Base-by-base conservation (phyloP, 2,329 filamentous ascomycete species). In the Rhexocercosporidium sp. region DNA sequence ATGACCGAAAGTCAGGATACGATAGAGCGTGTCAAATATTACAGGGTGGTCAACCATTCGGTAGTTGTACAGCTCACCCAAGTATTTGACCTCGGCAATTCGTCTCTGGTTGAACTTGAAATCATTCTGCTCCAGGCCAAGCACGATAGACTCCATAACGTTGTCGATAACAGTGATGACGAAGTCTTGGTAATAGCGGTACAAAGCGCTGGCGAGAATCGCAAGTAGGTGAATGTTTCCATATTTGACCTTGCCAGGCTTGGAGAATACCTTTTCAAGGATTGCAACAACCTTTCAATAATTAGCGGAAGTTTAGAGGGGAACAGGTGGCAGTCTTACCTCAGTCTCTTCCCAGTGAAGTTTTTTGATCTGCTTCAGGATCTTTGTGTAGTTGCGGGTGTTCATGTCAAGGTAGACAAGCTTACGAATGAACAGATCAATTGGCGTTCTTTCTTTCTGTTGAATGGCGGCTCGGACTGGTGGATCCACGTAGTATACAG, bases 331-430 rank as follows among this genome's bases (percentile, higher is more conserved):
- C 25, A 16, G n/a, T 27, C 46, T 72, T 80, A 90, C 90, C 77
- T 98, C 94, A 59, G 87, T 83, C 78, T 99, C 96, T 80, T 99
- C 96, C 96, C 96, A 99, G 76, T 99, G 96, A 66, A 99, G 88
- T 77, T 96, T 94, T 66, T 96, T 91, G 71, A 99, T 92, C 73
- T 97, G 93, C 81, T 97, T 97, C 69, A 97, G 84, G 60, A 97
- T 91, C 81, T 95, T 97, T 75, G 94, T 94, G 72, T 97, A 92
- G 72, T 95, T 97, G 66, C 94, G 91, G 81, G 96, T 97, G 67
- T 92, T 97, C 83, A 99, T 89, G 76, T 99, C 96, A 60, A 94
- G 82, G 76, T 98, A 99, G 69, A 99, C 86, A 59, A 99, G 84
- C 80, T 97, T 97, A 57, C 94, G 91, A 67, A 99, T 89, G 77